phyloP scores from a whole-genome alignment of 2,329 filamentous ascomycete species.

The Nemania sp. region DNA sequence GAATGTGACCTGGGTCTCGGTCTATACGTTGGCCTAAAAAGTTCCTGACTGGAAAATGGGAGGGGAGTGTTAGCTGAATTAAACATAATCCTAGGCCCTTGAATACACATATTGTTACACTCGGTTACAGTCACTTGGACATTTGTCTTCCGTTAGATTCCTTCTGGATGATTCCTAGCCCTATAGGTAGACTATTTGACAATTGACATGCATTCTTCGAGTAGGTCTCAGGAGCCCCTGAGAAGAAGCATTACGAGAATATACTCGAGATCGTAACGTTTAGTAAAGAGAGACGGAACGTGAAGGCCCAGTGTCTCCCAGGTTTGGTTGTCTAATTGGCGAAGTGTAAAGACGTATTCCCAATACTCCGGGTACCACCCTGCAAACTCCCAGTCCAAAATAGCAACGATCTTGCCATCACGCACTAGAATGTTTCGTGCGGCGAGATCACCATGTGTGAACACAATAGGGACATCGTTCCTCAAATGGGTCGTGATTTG shows the following conservation, averaged over 20 bases:
- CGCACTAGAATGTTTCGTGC: constrained; percentile 22
- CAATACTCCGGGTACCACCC: constrained; percentile 30
- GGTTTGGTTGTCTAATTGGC: constrained; percentile 21
- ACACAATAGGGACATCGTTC: constrained; percentile 19
- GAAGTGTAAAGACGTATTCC: constrained; percentile 23
- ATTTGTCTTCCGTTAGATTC: background rate
- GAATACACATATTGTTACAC: background rate
- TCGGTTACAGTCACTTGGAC: background rate
- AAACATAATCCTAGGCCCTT: no score
- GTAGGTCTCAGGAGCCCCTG: constrained; percentile 1
- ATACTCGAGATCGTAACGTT: constrained; percentile 30
- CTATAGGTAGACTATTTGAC: background rate
- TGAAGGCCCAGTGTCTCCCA: constrained; percentile 24
- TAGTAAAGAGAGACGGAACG: constrained; percentile 21
- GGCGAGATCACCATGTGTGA: constrained; percentile 27
- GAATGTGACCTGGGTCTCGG: no score
- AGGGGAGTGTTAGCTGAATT: no score
- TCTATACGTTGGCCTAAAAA: no score
- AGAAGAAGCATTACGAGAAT: constrained; percentile 19
- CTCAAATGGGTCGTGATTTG: constrained; percentile 22
- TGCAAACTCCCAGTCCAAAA: constrained; percentile 28
- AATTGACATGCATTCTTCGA: background rate
- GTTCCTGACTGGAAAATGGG: no score
- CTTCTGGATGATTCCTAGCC: background rate
- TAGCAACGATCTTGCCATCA: constrained; percentile 22